Evolutionary conservation across 2,329 filamentous ascomycete species (phyloP), one percentile per base, ranked within the genome.

Genomic region (Rosellinia necatrix): DNA sequence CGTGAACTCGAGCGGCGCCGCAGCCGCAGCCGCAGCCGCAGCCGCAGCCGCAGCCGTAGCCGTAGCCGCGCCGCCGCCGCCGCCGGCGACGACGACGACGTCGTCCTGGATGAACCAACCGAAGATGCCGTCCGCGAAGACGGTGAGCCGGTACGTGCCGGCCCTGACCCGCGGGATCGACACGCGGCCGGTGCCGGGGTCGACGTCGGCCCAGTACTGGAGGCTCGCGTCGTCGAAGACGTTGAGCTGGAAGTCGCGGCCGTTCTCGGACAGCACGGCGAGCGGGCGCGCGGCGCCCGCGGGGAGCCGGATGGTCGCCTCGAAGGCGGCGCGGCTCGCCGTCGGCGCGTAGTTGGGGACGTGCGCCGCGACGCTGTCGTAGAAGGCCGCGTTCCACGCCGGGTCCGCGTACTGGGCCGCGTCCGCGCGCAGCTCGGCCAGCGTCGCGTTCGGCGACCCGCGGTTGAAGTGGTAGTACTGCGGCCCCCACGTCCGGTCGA

Each of bases 381-480:
- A 88, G 68, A 88, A 88, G 3, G 78, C 77, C 12, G 75, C 72
- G 43, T 85, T 83, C 82, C 83, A 87, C 48, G 72, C 71, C 0
- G 79, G 78, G 32, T 76, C 72, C 3, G 79, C 80, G 53, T 77
- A 78, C 59, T 77, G 70, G 13, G 75, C 74, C 0, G 85, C 85
- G 54, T 88, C 84, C 2, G 73, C 71, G 15, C 82, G 75, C 1
- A 85, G 74, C 3, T 75, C 74, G 7, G 77, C 70, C 29, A 84
- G 72, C 2, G 75, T 70, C 2, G 76, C 74, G 4, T 75, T 74
- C 0, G 74, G 70, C 0, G 74, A 70, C 6, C 81, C 82, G 49
- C 78, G 78, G 68, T 87, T 88, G 75, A 87, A 88, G 65, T 86
- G 76, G 64, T 82, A 88, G 61, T 80, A 86, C 64, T 83, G 80